Evolutionary conservation across 129 eudicot genomes (phyloP), one percentile per base, ranked within the genome.

Genomic region (Flaveria sonorensis): DNA sequence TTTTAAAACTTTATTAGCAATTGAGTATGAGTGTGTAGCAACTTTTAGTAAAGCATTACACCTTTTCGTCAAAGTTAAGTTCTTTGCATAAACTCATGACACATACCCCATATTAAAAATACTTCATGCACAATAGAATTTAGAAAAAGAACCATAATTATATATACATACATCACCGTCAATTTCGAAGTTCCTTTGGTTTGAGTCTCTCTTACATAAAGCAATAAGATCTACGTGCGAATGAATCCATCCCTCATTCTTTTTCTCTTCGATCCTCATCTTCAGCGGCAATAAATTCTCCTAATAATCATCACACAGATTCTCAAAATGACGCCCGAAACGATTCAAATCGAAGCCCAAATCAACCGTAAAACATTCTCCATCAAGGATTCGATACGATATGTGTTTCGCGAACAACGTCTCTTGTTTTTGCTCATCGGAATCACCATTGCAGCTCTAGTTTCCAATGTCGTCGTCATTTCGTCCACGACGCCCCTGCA

Each of bases 361-460:
- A 77, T 74, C 62, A n/a, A 57, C 43, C 61, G 74, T 55, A 67
- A 20, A 43, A 40, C 80, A 26, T 78, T 77, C 52, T 85, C 78
- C 15, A 15, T 81, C 16, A 0, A 9, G 30, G 57, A 71, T 73
- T 77, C 83, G 11, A 70, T 85, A 16, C 68, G 42, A 7, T 85
- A 85, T 75, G 47, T 81, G 28, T 73, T 85, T 53, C 70, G 64
- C 13, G 71, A 78, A 73, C 88, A 85, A 77, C 85, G 88, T 3
- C 7, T 81, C 0, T 24, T 85, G 13, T 85, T 81, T 52, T 30
- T 89, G 10, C 55, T 89, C 48, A 14, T 86, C 53, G 93, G 93
- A 55, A 76, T 89, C 52, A 74, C 81, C 57, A 80, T 90, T 66
- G 68, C 90, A 2, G 82, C 82, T 60, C 40, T 84, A 9, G 32